A percentile compares a stretch with the other conserved stretches of the same genome.
Evolutionary conservation across 495 filamentous ascomycete genomes (phyloP).

Genomic region (Penicillium bialowiezense): DNA sequence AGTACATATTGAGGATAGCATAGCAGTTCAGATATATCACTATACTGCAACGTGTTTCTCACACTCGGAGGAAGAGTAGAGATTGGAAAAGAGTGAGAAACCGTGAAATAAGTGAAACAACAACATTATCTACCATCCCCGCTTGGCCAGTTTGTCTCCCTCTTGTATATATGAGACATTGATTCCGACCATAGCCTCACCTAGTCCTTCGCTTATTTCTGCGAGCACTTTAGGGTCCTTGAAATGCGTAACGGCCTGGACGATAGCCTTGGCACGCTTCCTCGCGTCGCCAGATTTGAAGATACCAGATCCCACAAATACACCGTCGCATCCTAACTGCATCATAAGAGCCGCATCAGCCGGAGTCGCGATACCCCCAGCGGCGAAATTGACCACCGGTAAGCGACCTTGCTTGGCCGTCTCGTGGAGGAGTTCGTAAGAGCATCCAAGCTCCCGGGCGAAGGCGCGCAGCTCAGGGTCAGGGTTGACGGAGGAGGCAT

Average conservation of each 20-base stretch:
- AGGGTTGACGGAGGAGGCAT: constrained; percentile 54
- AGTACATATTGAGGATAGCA: too few relatives aligned
- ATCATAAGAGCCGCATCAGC: constrained; percentile 99
- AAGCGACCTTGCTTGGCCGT: constrained; percentile 82
- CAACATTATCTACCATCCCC: constrained; percentile 88
- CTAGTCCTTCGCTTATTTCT: constrained; percentile 79
- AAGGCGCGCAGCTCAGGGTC: constrained; percentile 73
- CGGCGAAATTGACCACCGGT: constrained; percentile 97
- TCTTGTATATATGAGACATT: constrained; percentile 73
- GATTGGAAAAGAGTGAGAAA: too few relatives aligned
- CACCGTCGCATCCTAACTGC: constrained; percentile 96
- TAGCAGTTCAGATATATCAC: too few relatives aligned
- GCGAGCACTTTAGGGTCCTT: constrained; percentile 84
- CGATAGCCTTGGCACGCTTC: constrained; percentile 87
- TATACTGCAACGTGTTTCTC: too few relatives aligned
- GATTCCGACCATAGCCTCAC: constrained; percentile 95
- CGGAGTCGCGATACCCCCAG: constrained; percentile 96
- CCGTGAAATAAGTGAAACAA: too few relatives aligned
- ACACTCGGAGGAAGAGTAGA: too few relatives aligned
- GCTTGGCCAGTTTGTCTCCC: constrained; percentile 74
- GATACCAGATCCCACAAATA: constrained; percentile 95
- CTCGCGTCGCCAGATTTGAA: constrained; percentile 92
- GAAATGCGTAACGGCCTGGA: constrained; percentile 88
- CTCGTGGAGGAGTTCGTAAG: constrained; percentile 76
- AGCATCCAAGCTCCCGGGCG: constrained; percentile 77